Evolutionary conservation across 2,329 filamentous ascomycete genomes (phyloP).

Genomic region (Westerdykella aurantiaca): DNA sequence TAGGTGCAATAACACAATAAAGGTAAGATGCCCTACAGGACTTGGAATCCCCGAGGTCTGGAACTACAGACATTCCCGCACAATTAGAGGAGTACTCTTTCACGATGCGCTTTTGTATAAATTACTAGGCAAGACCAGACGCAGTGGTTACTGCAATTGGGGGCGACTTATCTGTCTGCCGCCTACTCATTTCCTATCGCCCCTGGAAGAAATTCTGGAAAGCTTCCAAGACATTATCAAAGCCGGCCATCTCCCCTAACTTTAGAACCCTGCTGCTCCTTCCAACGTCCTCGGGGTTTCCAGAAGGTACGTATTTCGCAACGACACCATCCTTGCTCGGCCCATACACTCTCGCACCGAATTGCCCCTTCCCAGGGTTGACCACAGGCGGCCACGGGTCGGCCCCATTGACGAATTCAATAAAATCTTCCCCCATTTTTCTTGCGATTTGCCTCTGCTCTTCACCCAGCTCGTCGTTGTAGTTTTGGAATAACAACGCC

Average conservation of each 20-base stretch:
- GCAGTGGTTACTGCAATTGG: too few relatives aligned
- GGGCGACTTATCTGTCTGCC: too few relatives aligned
- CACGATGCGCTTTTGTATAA: too few relatives aligned
- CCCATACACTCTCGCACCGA: constrained; percentile 26
- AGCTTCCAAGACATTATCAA: constrained; percentile 18
- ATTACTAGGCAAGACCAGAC: too few relatives aligned
- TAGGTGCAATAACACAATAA: too few relatives aligned
- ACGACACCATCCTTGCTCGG: constrained; percentile 24
- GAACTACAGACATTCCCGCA: too few relatives aligned
- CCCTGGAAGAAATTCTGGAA: constrained; percentile 28
- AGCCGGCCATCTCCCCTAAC: constrained; percentile 21
- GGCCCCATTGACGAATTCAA: constrained; percentile 28
- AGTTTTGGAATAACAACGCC: constrained; percentile 31
- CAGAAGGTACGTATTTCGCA: constrained; percentile 20
- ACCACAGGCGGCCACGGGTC: constrained; percentile 30
- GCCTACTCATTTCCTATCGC: neutral
- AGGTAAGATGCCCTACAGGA: too few relatives aligned
- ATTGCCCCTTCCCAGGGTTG: constrained; percentile 5
- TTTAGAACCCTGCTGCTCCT: constrained; percentile 20
- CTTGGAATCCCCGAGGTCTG: too few relatives aligned
- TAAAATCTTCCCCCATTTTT: constrained; percentile 26
- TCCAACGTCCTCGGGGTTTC: constrained; percentile 23
- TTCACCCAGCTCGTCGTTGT: constrained; percentile 21
- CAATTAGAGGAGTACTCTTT: too few relatives aligned
- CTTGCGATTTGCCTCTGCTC: constrained; percentile 19